phyloP scores from a whole-genome alignment of 1,139 yeast species.

The Blastobotrys indianensis region DNA sequence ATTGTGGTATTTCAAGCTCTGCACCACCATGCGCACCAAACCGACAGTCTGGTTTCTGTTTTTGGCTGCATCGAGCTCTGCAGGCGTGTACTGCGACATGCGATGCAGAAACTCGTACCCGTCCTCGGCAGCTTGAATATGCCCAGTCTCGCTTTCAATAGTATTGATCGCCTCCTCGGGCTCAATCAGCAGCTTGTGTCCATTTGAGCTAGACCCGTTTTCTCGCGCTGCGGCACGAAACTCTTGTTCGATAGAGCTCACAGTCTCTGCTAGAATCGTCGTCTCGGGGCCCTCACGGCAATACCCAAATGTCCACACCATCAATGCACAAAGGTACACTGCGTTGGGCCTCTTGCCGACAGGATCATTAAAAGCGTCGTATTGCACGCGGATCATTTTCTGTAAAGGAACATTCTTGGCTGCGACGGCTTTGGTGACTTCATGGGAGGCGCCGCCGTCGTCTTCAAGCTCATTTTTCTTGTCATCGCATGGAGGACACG shows the following conservation, averaged over 20 bases:
- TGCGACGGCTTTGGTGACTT: background rate
- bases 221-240: constrained; percentile 5
- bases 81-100: constrained; percentile 20
- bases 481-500: constrained; percentile 14
- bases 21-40: constrained; percentile 28
- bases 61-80: constrained; percentile 19
- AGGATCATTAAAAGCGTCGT: constrained; percentile 48
- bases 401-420: constrained; percentile 2
- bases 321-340: constrained; percentile 46
- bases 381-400: constrained; percentile 30
- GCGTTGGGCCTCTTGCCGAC: constrained; percentile 52
- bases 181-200: constrained; percentile 3
- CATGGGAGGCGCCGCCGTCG: background rate
- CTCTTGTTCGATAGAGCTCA: constrained; percentile 12
- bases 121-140: constrained; percentile 20
- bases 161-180: constrained; percentile 16
- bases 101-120: constrained; percentile 26
- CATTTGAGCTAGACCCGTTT: background rate
- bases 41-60: constrained; percentile 31
- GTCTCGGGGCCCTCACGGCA: constrained; percentile 52
- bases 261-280: constrained; percentile 14
- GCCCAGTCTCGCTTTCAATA: constrained; percentile 13
- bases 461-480: background rate
- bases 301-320: constrained; percentile 56
- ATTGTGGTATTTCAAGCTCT: constrained; percentile 24